Base-by-base conservation (phyloP, 2,329 filamentous ascomycete species). In the Macrophomina phaseolina region DNA sequence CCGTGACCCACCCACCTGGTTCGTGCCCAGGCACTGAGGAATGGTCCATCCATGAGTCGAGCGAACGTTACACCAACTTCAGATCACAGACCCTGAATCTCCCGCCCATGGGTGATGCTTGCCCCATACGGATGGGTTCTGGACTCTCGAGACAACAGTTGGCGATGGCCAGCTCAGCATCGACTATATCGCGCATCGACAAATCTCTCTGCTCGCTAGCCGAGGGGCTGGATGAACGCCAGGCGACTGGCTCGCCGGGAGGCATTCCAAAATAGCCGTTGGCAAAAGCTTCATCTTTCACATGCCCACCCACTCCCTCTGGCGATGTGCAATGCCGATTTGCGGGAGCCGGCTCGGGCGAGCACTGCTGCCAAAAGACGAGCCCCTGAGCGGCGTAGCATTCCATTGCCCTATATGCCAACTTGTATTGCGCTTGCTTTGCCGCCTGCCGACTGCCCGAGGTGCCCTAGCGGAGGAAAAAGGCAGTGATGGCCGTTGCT, bases 361-460 rank as follows among this genome's bases (percentile, higher is more conserved):
- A 40, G 38, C 2, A 38, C 11, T 38, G 11, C 36, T 38, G 36
- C 36, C 36, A 7, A 38, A 38, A 38, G 11, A 38, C 1, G 36
- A 38, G 11, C 42, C 42, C 42, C 42, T 45, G 42, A 45, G 42
- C 42, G 42, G 16, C 42, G 42, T 2, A 38, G 36, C 23, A 23
- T 23, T 38, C 36, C 2, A 7, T 38, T 38, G 36, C 36, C 11
- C 36, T 38, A 7, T 1, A 7, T 4, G 7, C 11, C 36, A 8
- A 7, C 11, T 38, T 38, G 7, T 1, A 38, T 12, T 38, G 36
- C 36, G 36, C 36, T 23, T 12, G 36, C 36, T 38, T 14, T 45
- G 52, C 52, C 32, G 18, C 52, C n/a, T 56, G 53, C 36, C 53
- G 53, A 56, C 18, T 40, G n/a, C 53, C 53, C 7, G 53, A 40